Percentiles rank a stretch among this genome's conserved stretches.
phyloP scores from a whole-genome alignment of 2,329 filamentous ascomycete genomes.

The Monosporascus sp. region DNA sequence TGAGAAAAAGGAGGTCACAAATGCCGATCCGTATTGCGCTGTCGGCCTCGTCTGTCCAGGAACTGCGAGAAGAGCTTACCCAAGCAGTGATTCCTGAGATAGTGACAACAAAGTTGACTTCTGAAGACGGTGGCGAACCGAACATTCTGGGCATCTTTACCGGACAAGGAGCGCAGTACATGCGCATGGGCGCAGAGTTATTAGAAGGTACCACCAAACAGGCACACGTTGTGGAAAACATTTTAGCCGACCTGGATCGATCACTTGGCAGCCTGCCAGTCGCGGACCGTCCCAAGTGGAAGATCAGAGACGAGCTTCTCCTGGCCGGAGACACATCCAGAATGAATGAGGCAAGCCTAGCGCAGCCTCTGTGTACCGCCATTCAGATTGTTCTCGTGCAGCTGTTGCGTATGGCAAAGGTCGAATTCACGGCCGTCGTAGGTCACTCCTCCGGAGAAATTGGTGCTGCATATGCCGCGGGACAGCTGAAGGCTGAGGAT shows the following conservation, averaged over 20 bases:
- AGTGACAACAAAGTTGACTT: no score
- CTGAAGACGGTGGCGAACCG: no score
- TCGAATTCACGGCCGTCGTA: constrained; percentile 31
- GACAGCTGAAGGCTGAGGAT: constrained; percentile 30
- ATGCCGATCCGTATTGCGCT: no score
- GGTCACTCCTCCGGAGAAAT: constrained; percentile 25
- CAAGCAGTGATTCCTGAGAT: background rate
- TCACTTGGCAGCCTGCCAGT: no score
- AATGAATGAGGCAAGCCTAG: no score
- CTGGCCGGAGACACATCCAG: no score
- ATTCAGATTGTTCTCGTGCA: constrained; percentile 22
- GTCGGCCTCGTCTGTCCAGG: no score
- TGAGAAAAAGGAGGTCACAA: no score
- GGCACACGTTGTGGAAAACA: no score
- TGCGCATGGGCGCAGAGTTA: constrained; percentile 18
- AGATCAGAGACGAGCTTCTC: no score
- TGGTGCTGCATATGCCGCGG: constrained; percentile 33
- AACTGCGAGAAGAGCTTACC: constrained; percentile 1
- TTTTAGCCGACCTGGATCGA: no score
- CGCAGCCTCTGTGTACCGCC: constrained; percentile 26
- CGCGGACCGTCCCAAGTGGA: no score
- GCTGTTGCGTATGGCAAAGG: constrained; percentile 21
- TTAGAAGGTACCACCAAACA: background rate
- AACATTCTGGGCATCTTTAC: constrained; percentile 23
- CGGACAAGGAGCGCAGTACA: constrained; percentile 29